phyloP scores from a whole-genome alignment of 140 eudicot genomes.

The Stevia rebaudiana region DNA sequence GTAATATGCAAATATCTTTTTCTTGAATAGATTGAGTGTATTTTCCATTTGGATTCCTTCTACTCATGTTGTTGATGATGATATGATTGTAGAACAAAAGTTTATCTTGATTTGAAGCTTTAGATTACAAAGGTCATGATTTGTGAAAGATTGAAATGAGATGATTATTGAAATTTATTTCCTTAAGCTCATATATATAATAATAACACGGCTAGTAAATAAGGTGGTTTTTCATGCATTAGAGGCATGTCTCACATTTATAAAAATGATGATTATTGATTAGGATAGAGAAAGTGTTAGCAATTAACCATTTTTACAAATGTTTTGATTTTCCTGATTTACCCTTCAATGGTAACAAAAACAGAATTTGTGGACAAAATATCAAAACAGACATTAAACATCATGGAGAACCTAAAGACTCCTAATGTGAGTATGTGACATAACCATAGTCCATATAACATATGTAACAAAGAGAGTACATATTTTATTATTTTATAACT shows the following conservation, averaged over 20 bases:
- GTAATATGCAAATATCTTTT: constrained; percentile 49
- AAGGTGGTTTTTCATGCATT: constrained; percentile 27
- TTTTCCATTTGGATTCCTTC: constrained; percentile 26
- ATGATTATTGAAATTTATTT: constrained; percentile 18
- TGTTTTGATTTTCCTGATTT: neutral
- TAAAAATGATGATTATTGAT: constrained; percentile 22
- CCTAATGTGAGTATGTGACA: neutral
- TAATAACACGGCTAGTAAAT: constrained; percentile 14
- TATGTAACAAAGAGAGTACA: neutral
- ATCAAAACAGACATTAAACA: neutral
- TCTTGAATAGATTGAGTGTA: constrained; percentile 24
- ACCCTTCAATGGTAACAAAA: neutral
- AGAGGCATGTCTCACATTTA: constrained; percentile 22
- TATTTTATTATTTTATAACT: neutral
- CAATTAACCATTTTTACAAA: neutral
- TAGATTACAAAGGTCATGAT: constrained; percentile 5
- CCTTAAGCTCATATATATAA: constrained; percentile 22
- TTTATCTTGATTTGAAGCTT: constrained; percentile 21
- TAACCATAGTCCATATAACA: no score
- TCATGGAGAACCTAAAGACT: neutral
- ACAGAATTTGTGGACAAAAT: neutral
- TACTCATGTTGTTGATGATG: constrained; percentile 10
- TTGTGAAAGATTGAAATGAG: constrained; percentile 6
- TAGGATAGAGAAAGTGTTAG: constrained; percentile 13
- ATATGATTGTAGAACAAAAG: constrained; percentile 14